Percentiles rank a stretch among this genome's conserved stretches.
Conservation (phyloP, 176 grass and related monocot genomes). For the Raddia distichophylla region DNA sequence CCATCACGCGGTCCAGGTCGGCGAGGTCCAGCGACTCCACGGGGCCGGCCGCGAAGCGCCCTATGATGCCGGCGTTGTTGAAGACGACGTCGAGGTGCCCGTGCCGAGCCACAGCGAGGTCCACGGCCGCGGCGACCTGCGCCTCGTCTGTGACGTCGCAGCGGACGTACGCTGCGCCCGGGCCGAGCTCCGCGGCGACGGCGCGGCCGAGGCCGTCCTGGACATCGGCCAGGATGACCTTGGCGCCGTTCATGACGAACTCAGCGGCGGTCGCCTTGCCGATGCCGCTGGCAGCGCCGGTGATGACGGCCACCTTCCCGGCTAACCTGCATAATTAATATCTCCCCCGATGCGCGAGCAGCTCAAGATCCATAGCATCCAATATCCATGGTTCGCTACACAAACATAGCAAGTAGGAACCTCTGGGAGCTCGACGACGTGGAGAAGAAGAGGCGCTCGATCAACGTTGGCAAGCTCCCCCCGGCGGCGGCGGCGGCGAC, state of each 20-base stretch:
- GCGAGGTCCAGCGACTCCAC: constrained; percentile 25
- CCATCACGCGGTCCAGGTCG: constrained; percentile 55
- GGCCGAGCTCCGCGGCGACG: constrained; percentile 47
- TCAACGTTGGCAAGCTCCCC: no score
- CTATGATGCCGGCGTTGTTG: constrained; percentile 54
- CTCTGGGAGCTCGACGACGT: no score
- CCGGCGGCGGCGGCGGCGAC: no score
- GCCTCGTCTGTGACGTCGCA: constrained; percentile 64
- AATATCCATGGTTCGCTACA: no score
- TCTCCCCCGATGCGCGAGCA: no score
- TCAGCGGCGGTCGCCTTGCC: constrained; percentile 53
- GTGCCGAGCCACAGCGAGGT: constrained; percentile 50
- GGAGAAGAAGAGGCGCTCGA: no score
- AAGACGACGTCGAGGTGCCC: constrained; percentile 60
- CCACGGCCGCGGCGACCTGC: constrained; percentile 48
- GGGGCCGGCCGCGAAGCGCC: background rate
- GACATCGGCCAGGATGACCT: constrained; percentile 66
- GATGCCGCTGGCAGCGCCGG: constrained; percentile 2
- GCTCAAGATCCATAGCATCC: no score
- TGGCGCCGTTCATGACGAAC: constrained; percentile 59
- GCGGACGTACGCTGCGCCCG: constrained; percentile 32
- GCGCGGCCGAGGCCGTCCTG: constrained; percentile 48
- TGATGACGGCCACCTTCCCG: constrained; percentile 59
- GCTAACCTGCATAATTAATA: constrained; percentile 42
- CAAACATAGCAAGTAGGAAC: no score